Conservation (phyloP, 495 filamentous ascomycete species). For the Neurospora hispaniola region DNA sequence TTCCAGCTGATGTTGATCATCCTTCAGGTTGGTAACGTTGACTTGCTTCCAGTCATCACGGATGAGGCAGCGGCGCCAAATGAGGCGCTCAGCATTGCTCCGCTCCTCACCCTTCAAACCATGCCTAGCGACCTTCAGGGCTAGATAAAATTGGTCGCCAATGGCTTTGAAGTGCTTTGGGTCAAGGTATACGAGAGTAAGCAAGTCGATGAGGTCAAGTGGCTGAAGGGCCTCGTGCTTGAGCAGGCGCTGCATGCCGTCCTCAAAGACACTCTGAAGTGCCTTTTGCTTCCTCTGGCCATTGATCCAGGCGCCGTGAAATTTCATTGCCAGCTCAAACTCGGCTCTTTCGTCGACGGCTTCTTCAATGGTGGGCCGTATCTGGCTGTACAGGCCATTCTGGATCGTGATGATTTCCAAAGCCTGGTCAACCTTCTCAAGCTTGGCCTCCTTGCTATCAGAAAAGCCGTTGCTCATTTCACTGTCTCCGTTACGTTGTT, state of each 20-base stretch:
- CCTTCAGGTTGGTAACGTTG: slow-evolving; percentile 43
- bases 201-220: slow-evolving; percentile 63
- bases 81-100: slow-evolving; percentile 51
- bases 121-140: slow-evolving; percentile 54
- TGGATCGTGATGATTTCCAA: slow-evolving; percentile 61
- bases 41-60: slow-evolving; percentile 64
- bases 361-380: slow-evolving; percentile 43
- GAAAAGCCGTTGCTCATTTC: slow-evolving; percentile 20
- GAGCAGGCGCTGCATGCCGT: slow-evolving; percentile 54
- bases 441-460: slow-evolving; percentile 20
- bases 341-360: slow-evolving; percentile 73
- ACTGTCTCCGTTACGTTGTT: slow-evolving; percentile 19
- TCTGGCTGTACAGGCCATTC: slow-evolving; percentile 51
- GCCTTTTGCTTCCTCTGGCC: slow-evolving; percentile 47
- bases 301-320: slow-evolving; percentile 42
- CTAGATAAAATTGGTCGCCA: slow-evolving; percentile 54
- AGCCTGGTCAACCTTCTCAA: slow-evolving; percentile 45
- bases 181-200: slow-evolving; percentile 57
- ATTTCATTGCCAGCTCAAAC: slow-evolving; percentile 59
- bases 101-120: slow-evolving; percentile 43
- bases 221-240: slow-evolving; percentile 54
- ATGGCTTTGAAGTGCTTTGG: slow-evolving; percentile 27
- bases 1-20: slow-evolving; percentile 35
- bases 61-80: slow-evolving; percentile 76
- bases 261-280: slow-evolving; percentile 51